Base-by-base conservation (phyloP, 192 early-diverging fungal genomes). In the Piromyces sp. region DNA sequence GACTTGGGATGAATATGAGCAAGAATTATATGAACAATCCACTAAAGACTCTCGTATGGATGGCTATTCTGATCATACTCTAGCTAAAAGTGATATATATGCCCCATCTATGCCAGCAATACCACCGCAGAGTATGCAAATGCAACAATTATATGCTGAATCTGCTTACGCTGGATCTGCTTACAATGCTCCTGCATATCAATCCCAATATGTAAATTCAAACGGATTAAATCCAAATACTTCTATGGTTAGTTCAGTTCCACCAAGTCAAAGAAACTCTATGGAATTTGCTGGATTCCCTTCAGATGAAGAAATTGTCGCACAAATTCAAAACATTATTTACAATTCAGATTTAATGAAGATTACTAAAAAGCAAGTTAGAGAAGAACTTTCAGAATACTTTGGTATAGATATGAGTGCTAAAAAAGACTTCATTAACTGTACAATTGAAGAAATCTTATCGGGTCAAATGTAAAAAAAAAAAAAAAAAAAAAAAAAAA, bases 351-450 rank as follows among this genome's bases (percentile, higher is more conserved):
- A 95, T 83, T 85, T 96, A 81, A 90, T 90, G 84, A 86, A 87
- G 0, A 86, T 95, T 68, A 95, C 95, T 38, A 95, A 95, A 87
- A 93, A 93, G 84, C 92, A 92, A 83, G 93, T 97, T 79, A 88
- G 94, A 11, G 91, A 93, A 31, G 90, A 91, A 80, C 83, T 95
- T 42, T 85, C 88, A 13, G 84, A 84, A 5, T 83, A 91, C 29
- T 96, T 94, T 85, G 91, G 93, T 30, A 78, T 90, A n/a, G 94
- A 97, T 80, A 83, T 96, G 86, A 84, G 84, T 0, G 38, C 83
- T 9, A 85, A 89, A 82, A 90, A 92, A 83, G 93, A 89, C 30
- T 94, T 94, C 86, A 95, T 96, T 80, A 93, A 92, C 81, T 85
- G 89, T 68, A 83, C 83, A 11, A 92, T 96, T 30, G 93, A 95